Conservation (phyloP, 305 asterid species). For the Plantago rigida region DNA sequence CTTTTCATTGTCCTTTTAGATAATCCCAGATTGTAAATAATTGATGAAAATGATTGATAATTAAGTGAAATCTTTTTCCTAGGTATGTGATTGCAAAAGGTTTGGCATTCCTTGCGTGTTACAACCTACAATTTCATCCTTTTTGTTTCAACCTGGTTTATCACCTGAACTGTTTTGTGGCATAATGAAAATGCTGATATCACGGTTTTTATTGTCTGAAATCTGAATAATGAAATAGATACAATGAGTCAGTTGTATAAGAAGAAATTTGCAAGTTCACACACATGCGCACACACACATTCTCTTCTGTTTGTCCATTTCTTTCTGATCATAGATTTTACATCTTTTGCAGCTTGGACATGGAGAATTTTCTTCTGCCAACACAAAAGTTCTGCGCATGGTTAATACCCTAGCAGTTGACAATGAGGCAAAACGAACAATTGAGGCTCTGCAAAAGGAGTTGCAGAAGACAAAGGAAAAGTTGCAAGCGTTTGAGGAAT, state of each 20-base stretch:
- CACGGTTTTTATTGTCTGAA: background rate
- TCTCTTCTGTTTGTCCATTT: constrained; percentile 3
- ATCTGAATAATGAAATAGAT: background rate
- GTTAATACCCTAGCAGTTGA: constrained; percentile 84
- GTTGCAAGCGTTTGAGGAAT: constrained; percentile 87
- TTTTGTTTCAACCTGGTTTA: background rate
- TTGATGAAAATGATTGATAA: too few relatives aligned
- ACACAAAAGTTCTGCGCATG: constrained; percentile 87
- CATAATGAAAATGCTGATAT: constrained; percentile 14
- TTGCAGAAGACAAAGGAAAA: constrained; percentile 84
- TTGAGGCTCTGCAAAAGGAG: constrained; percentile 88
- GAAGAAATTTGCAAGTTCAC: background rate
- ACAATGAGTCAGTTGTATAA: background rate
- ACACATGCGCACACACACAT: background rate
- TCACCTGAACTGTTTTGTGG: constrained; percentile 12
- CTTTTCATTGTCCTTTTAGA: too few relatives aligned
- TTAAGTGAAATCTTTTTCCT: too few relatives aligned
- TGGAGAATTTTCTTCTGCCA: constrained; percentile 88
- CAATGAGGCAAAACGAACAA: constrained; percentile 83
- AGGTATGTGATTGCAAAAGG: constrained; percentile 10
- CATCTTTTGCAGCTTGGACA: constrained; percentile 69
- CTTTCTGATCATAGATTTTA: constrained; percentile 14
- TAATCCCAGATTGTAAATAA: too few relatives aligned
- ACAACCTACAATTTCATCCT: background rate
- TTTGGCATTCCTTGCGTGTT: constrained; percentile 9